These are phyloP conservation scores for Pichia thaimueangensis DNA, from an alignment of 805 yeast species.

Conservation along the genomic window DNA sequence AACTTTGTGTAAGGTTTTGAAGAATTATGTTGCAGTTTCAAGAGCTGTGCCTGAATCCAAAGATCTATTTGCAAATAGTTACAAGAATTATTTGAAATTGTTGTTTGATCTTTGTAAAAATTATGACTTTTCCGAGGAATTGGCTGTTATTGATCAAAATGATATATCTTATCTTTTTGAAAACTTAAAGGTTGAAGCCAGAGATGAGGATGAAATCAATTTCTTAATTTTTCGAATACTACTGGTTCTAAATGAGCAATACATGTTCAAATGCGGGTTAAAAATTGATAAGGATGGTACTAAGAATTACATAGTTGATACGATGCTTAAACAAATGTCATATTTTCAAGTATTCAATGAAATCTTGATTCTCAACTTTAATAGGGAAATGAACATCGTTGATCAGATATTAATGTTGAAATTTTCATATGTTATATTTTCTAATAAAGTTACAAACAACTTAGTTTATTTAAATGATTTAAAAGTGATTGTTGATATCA, in stretches of 20 bases:
- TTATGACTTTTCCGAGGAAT: constrained; percentile 32
- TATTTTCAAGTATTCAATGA: constrained; percentile 54
- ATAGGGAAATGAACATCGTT: constrained; percentile 66
- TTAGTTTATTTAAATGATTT: constrained; percentile 78
- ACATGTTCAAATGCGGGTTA: constrained; percentile 38
- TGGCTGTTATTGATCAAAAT: constrained; percentile 9
- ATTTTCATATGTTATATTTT: constrained; percentile 66
- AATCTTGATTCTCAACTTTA: constrained; percentile 65
- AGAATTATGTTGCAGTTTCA: constrained; percentile 26
- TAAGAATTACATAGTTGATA: constrained; percentile 48
- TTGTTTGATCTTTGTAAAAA: constrained; percentile 50
- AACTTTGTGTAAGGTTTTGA: constrained; percentile 29
- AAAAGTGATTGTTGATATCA: constrained; percentile 75
- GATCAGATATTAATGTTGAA: constrained; percentile 75
- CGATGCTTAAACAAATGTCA: constrained; percentile 39
- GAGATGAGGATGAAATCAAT: constrained; percentile 51
- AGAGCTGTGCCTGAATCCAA: constrained; percentile 34
- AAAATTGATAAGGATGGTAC: constrained; percentile 13
- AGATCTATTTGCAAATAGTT: constrained; percentile 21
- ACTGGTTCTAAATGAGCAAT: constrained; percentile 80
- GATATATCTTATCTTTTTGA: constrained; percentile 40
- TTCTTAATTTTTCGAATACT: constrained; percentile 65
- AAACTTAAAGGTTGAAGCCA: constrained; percentile 35
- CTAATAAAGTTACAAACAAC: constrained; percentile 56
- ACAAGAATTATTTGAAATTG: constrained; percentile 38